Evolutionary conservation across 441 rosid genomes (phyloP), one percentile per base, ranked within the genome.

Genomic region (Adansonia gregorii): DNA sequence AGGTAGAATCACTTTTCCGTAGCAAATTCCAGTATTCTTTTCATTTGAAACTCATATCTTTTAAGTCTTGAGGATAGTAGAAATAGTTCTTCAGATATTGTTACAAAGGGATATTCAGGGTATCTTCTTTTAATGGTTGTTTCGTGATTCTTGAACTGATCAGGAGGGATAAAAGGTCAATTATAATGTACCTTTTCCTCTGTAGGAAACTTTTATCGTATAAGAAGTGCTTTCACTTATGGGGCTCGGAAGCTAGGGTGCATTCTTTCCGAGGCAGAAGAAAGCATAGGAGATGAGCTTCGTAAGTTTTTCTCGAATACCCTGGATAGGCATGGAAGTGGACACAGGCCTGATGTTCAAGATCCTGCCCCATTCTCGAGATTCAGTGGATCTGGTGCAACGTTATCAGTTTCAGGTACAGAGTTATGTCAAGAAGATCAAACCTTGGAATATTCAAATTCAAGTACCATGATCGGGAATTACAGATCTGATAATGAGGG

Each of bases 321-420:
- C 67, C 85, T 89, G 76, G 88, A 84, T 82, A 83, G 93, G 83
- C 97, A 93, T 88, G 91, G 91, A 79, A 92, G 85, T 83, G 97
- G 92, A 63, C 90, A 87, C 84, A 86, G 97, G 79, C 98, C 97
- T 52, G 95, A 90, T 81, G 92, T 93, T 85, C 93, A 85, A 82
- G 94, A 87, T 81, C 78, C 76, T 73, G 70, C 64, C 69, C 89
- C 88, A 14, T 35, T 68, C 27, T 79, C 80, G 72, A 82, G 91
- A 82, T 76, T 76, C 76, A 82, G 71, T 69, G 83, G 79, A 35
- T 74, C 77, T 80, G 79, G 76, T 75, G 77, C 83, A 9, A 56
- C 78, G 3, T 19, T 79, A 27, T 63, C 85, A 60, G 77, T 84
- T 82, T 76, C 85, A 14, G 82, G 76, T 67, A 71, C 73, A 54